Conservation (phyloP, 495 filamentous ascomycete genomes). For the Podospora fimiseda region DNA sequence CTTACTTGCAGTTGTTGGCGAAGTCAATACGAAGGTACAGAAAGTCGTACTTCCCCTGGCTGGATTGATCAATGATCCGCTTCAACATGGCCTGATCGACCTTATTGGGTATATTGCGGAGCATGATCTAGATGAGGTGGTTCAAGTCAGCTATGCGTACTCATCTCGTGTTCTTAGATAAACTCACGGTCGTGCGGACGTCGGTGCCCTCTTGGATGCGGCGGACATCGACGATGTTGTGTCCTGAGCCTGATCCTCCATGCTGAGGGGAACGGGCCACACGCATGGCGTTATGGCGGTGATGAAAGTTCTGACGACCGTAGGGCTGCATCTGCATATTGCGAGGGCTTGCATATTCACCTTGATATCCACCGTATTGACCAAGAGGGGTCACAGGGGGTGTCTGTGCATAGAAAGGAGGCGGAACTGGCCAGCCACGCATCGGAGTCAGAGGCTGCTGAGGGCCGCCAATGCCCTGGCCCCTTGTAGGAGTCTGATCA, state of each 20-base stretch:
- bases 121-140: conserved; percentile 93
- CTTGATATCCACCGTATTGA: conserved; percentile 14
- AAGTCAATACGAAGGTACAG: conserved; percentile 94
- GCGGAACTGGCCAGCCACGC: conserved; percentile 16
- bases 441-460: conserved; percentile 22
- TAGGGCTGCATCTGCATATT: conserved; percentile 24
- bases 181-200: conserved; percentile 67
- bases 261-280: conserved; percentile 36
- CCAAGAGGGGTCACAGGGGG: conserved; percentile 33
- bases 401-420: conserved; percentile 20
- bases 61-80: conserved; percentile 68
- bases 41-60: conserved; percentile 82
- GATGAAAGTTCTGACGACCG: conserved; percentile 21
- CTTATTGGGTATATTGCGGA: conserved; percentile 92
- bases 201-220: conserved; percentile 61
- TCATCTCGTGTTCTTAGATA: not conserved
- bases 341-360: conserved; percentile 26
- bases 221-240: conserved; percentile 61
- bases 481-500: conserved; percentile 31
- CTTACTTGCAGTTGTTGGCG: conserved; percentile 82
- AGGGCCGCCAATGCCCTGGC: conserved; percentile 15
- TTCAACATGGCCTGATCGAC: conserved; percentile 78
- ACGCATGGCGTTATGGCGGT: conserved; percentile 37
- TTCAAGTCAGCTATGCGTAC: conserved; percentile 7
- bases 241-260: conserved; percentile 48